Evolutionary conservation across 495 filamentous ascomycete species (phyloP), one percentile per base, ranked within the genome.

Genomic region (Hypoxylon lenormandii): DNA sequence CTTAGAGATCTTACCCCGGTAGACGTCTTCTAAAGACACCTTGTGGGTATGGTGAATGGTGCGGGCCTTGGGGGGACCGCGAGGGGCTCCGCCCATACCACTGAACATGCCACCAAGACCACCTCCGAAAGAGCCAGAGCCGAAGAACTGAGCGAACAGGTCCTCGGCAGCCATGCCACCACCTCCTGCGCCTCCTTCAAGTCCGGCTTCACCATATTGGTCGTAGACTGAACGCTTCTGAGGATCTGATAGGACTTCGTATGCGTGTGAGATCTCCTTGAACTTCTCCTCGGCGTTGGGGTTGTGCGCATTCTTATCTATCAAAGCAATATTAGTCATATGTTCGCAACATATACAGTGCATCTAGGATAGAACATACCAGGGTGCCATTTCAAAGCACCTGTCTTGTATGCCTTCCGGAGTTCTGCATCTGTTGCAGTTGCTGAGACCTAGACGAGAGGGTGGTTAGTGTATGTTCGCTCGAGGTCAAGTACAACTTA

Each of bases 1-100:
- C 80, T 98, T 99, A 26, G 95, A 98, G 40, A 97, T 87, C 85
- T 99, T 99, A 63, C 95, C 96, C 60, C 91, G 88, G 87, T 99
- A 99, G 76, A 99, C 92, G 68, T 99, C 96, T 80, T 99, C 95
- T 60, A 99, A 85, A 33, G 93, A 92, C 56, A 99, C 95, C 78
- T 98, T 96, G 88, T 97, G 95, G 55, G 94, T 92, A 80, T 99
- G 95, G 78, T 96, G 91, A 72, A 99, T 99, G 52, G 91, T 94
- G 67, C 95, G 87, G 63, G 95, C 94, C 84, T 97, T 97, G 79
- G 93, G 91, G 5, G 94, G 95, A 19, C 93, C 94, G 38, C 87
- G 85, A 15, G 91, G 89, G 64, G 90, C 88, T 88, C 92, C 92
- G 66, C 91, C 91, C 78, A 90, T 90, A 54, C 92, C 91, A 72